Percentiles rank a stretch among this genome's conserved stretches.
Conservation (phyloP, 208 protist species). For the Wallacemonas sp. region DNA sequence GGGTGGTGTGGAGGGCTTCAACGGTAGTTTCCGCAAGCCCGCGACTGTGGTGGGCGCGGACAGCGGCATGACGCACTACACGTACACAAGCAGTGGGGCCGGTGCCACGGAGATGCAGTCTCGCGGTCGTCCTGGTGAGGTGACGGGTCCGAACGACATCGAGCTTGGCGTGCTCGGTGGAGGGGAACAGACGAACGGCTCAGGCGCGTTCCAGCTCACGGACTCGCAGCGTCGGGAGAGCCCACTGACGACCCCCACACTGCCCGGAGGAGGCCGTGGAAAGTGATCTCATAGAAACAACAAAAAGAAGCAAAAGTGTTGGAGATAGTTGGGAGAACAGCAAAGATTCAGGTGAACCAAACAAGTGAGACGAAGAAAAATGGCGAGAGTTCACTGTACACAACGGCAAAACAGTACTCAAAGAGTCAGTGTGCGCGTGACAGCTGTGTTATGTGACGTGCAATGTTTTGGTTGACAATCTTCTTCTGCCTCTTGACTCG, state of each 20-base stretch:
- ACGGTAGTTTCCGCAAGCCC: constrained; percentile 3
- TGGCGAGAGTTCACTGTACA: not conserved
- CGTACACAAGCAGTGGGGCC: constrained; percentile 5
- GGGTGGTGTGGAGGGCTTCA: constrained; percentile 1
- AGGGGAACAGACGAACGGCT: not conserved
- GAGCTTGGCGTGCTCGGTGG: not conserved
- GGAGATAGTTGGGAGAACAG: not conserved
- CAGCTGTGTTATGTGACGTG: no score
- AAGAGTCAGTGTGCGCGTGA: no score
- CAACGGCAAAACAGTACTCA: not conserved
- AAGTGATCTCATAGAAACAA: no score
- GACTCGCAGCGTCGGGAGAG: constrained; percentile 6
- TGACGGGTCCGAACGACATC: not conserved
- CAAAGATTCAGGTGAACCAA: not conserved
- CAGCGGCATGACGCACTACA: constrained; percentile 4
- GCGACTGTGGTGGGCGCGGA: constrained; percentile 3
- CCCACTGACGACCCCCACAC: no score
- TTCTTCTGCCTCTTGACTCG: not conserved
- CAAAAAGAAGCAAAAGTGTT: not conserved
- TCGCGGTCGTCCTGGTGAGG: not conserved
- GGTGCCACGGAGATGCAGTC: not conserved
- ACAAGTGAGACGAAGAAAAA: not conserved
- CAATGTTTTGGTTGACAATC: no score
- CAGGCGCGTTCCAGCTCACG: not conserved
- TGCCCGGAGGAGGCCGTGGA: no score